Evolutionary conservation across 805 yeast species (phyloP), one percentile per base, ranked within the genome.

Genomic region (Grigorovia transvaalensis): DNA sequence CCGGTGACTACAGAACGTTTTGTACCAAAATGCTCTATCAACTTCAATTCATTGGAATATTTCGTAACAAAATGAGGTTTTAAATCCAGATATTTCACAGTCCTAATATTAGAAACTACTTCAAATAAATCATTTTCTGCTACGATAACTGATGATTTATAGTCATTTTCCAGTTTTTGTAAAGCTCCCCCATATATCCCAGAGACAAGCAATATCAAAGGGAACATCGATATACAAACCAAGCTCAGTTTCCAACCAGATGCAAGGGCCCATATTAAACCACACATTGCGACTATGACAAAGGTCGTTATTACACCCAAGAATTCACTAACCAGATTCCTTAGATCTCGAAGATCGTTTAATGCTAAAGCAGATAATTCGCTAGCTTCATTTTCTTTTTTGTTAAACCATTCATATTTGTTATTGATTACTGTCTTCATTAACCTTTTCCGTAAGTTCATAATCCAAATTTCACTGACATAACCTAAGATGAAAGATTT

Each of bases 221-320:
- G 95, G 13, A 85, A 74, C 64, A 89, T 73, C 0, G 96, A 76
- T 11, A 90, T 59, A 1, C 96, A 95, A 1, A 88, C 93, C 9
- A 91, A 68, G 1, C 96, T 79, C 44, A 93, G 69, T 59, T 84
- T 85, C 98, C 98, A 93, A 0, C 96, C 96, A 11, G 75, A 64
- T 0, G 74, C 75, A 1, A 88, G 55, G 0, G 96, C 81, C 97
- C 97, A 93, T 7, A 80, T 70, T 4, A 82, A 55, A 4, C 96
- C 95, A 29, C 81, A 66, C 0, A 71, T 42, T 0, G 84, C 70
- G 47, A 88, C 73, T 0, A 80, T 70, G 2, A 77, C 48, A 43
- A 86, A 74, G 11, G 83, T 77, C 1, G 80, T 57, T 0, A 80
- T 45, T 0, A 82, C 74, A 9, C 82, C 72, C 33, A 87, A 62